Conservation (phyloP, 495 filamentous ascomycete species). For the Neurospora sp. region DNA sequence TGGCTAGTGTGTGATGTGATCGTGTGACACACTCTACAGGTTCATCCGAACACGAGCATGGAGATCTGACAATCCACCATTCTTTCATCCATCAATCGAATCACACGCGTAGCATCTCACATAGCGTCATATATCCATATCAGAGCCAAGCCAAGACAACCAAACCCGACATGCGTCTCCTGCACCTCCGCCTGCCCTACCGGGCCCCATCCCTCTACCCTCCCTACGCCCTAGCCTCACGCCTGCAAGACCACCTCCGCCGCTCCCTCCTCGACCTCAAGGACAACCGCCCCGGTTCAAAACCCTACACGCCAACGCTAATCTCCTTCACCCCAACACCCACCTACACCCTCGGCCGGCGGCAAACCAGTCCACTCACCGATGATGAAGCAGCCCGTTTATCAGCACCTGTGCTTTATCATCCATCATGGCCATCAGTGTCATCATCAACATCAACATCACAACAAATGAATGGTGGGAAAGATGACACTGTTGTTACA, state of each 20-base stretch:
- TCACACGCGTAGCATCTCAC: not conserved
- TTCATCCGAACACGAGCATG: not conserved
- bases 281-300: slow-evolving; percentile 13
- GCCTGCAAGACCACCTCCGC: slow-evolving; percentile 31
- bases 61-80: not conserved
- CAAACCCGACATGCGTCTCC: slow-evolving; percentile 34
- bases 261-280: slow-evolving; percentile 24
- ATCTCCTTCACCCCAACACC: slow-evolving; percentile 77
- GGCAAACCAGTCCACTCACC: slow-evolving; percentile 56
- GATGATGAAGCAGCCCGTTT: slow-evolving; percentile 28
- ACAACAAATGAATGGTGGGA: not conserved
- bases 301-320: slow-evolving; percentile 46
- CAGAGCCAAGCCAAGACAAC: too few relatives aligned
- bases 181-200: slow-evolving; percentile 59
- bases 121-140: not conserved
- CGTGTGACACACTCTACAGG: not conserved
- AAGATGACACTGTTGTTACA: not conserved
- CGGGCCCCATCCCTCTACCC: slow-evolving; percentile 18
- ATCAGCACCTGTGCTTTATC: slow-evolving; percentile 31
- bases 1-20: not conserved
- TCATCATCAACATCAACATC: not conserved
- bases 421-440: not conserved
- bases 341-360: slow-evolving; percentile 83
- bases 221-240: slow-evolving; percentile 29
- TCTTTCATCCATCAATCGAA: not conserved